Evolutionary conservation across 805 yeast species (phyloP), one percentile per base, ranked within the genome.

Genomic region (Yamadazyma kitorensis): DNA sequence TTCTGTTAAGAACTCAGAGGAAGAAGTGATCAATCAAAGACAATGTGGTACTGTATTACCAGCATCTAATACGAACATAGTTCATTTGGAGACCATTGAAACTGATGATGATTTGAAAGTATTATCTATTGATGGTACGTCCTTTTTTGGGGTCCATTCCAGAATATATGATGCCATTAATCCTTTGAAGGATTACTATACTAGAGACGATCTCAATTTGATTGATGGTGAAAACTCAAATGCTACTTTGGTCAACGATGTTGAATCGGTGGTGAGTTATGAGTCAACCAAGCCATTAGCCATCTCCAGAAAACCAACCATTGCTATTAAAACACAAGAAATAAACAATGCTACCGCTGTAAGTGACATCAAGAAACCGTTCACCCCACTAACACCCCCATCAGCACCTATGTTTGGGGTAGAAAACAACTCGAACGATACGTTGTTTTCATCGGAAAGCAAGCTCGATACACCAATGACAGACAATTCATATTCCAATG

Each of bases 11-110:
- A 64, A 61, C 36, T 15, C 68, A 24, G 64, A 65, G 20, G 40
- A 37, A 3, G 45, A 55, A 7, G 44, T 50, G 3, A 43, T 59
- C 9, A 50, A 47, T 29, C 68, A 70, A 42, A 59, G 78, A 45
- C 79, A 76, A 52, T 76, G 82, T 53, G 84, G 83, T 8, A 77
- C 82, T 0, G 40, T 67, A n/a, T 64, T 78, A n/a, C 80, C 81
- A 0, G 81, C 80, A 1, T 72, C 82, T 22, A 72, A 74, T 45
- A 64, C 70, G 23, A 59, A 64, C 9, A 72, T 79, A 12, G 57
- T 74, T 12, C 67, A 61, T 16, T 52, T 78, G 59, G 59, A 68
- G n/a, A 56, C 70, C 2, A 48, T 68, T 4, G 37, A 34, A 11
- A 47, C 52, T 11, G 46, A 40, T 25, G 56, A 55, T 15, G 64